Base-by-base conservation (phyloP, 768 basidiomycete genomes). In the Gloeophyllum trabeum region DNA sequence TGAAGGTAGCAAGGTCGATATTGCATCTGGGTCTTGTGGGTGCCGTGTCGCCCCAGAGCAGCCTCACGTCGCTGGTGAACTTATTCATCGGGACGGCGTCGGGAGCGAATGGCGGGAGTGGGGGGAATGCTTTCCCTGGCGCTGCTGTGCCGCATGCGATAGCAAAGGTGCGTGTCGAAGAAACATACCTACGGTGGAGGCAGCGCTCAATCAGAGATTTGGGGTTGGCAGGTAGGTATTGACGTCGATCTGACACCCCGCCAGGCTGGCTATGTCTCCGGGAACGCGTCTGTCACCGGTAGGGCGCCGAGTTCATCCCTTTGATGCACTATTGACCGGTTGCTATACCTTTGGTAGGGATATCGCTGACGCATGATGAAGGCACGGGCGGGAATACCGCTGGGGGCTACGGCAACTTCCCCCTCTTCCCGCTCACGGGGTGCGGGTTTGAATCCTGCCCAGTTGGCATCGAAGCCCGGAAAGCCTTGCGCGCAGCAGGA, bases 311-410 rank as follows among this genome's bases (percentile, higher is more conserved):
- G 10, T 16, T 20, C n/a, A 6, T 23, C 30, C 24, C 16, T 14
- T 4, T 38, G 6, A 41, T 28, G 4, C 10, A 21, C 2, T 43
- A 35, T 6, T 21, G 12, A 38, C 18, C 4, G 6, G 39, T 7
- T 43, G 1, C 16, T 38, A n/a, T 62, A 1, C 54, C 60, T 3
- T 65, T 63, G 24, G 61, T 61, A 39, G 70, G 70, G 0, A 70
- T 73, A 21, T 71, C 69, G 13, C 55, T 71, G 24, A 67, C 72
- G 66, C 71, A 73, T 42, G 70, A 73, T 43, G 71, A 73, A 53
- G 71, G 71, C 1, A 73, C 71, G 1, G 71, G 71, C 14, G 70
- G 70, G n/a, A 71, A 71, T 43, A 63, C 65, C 3, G 54, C 63
- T 43, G 69, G 71, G 16, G 71, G 71, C 19, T 71, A 69, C 40